Base-by-base conservation (phyloP, 2,329 filamentous ascomycete genomes). In the Polytolypa hystricis region DNA sequence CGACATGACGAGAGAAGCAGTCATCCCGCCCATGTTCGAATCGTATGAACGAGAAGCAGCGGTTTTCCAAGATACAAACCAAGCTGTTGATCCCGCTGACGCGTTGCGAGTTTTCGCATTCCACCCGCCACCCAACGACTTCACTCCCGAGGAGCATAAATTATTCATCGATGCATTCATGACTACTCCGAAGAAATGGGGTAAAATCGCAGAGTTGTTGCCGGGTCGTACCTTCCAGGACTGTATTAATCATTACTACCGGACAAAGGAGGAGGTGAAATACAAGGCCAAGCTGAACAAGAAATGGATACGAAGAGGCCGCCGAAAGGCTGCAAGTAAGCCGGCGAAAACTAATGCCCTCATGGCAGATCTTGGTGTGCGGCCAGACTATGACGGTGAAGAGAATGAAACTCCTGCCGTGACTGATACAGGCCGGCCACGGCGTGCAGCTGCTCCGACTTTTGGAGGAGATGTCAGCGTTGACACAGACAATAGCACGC, bases 191-290 rank as follows among this genome's bases (percentile, higher is more conserved):
- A 70, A 70, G 54, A 65, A 64, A 53, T 70, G 66, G 62, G 64
- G 66, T 15, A 66, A 66, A 44, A 70, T 70, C 41, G 66, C 66
- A 3, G 62, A 66, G 34, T 52, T 56, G 16, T 45, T 69, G 17
- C 62, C 64, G 23, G 61, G 60, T 9, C 60, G 66, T 15, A 57
- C 58, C 25, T 69, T 64, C 50, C 58, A 64, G 44, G 58, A 69
- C 37, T 70, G 66, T 42, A 67, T 70, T 33, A 48, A 61, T 35
- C 66, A 70, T 44, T 70, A 70, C 43, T 70, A 70, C 43, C 50
- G 66, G 37, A 70, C 66, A 3, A 70, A 70, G 44, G 58, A 62
- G 39, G 60, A 65, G 30, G 62, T 63, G 36, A 66, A 65, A 33
- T 69, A 69, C 49, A 69, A 69, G 45, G 64, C 65, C 10, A 64